These are phyloP conservation scores for Platanus orientalis DNA, from an alignment of 164 flowering plant genomes.

Conservation along the genomic window DNA sequence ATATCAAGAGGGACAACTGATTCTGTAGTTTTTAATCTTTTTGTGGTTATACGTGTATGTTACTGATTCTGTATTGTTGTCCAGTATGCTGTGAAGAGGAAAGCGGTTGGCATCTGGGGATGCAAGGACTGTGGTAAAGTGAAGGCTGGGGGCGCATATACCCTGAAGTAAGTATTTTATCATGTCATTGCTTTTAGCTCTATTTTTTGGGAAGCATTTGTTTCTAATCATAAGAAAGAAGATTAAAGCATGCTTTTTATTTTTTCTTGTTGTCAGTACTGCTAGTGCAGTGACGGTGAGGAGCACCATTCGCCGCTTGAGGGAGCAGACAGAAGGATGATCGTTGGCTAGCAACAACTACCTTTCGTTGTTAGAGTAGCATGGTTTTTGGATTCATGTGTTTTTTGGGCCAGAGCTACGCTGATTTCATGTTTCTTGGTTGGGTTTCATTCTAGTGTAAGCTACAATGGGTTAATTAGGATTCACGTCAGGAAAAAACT, in stretches of 20 bases:
- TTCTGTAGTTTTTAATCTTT: no score
- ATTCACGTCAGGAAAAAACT: no score
- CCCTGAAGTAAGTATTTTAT: slow-evolving; percentile 13
- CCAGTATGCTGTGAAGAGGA: slow-evolving; percentile 24
- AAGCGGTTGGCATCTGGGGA: slow-evolving; percentile 26
- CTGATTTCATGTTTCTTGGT: background rate
- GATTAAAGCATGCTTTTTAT: background rate
- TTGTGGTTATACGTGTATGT: no score
- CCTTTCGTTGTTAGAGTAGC: background rate
- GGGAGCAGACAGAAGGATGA: slow-evolving; percentile 30
- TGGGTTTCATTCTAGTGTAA: no score
- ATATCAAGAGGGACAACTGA: no score
- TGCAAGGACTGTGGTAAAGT: slow-evolving; percentile 28
- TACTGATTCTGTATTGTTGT: background rate
- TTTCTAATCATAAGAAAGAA: no score
- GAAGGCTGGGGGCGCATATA: slow-evolving; percentile 25
- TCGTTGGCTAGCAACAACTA: background rate
- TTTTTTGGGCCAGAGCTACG: background rate
- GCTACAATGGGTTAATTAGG: no score
- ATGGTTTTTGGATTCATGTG: background rate
- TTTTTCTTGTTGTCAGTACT: slow-evolving; percentile 19
- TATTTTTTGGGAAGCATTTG: no score
- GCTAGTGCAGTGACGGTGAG: slow-evolving; percentile 33
- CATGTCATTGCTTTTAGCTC: background rate
- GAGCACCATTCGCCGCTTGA: slow-evolving; percentile 30